phyloP scores from a whole-genome alignment of 495 filamentous ascomycete species.

The Aspergillus haitiensis region DNA sequence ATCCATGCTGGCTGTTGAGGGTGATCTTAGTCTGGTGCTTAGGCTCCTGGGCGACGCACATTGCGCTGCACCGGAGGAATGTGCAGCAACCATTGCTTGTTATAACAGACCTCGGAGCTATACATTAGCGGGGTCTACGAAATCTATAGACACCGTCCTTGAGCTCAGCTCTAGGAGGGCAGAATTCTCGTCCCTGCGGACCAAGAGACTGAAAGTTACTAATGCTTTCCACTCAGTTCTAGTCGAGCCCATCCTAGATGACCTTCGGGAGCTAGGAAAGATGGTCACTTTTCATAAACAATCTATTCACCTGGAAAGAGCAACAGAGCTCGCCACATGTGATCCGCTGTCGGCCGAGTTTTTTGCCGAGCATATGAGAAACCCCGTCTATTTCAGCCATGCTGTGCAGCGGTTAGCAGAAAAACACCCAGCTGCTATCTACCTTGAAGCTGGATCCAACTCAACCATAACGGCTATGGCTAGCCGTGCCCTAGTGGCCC shows the following conservation, averaged over 20 bases:
- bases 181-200: slow-evolving; percentile 23
- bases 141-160: slow-evolving; percentile 33
- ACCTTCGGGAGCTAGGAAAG: slow-evolving; percentile 28
- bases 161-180: not conserved
- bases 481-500: slow-evolving; percentile 30
- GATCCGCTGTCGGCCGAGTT: no score
- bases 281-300: slow-evolving; percentile 32
- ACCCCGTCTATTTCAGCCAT: slow-evolving; percentile 52
- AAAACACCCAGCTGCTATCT: slow-evolving; percentile 35
- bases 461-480: slow-evolving; percentile 50
- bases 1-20: not conserved
- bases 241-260: slow-evolving; percentile 36
- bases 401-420: slow-evolving; percentile 45
- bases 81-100: slow-evolving; percentile 43
- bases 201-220: slow-evolving; percentile 45
- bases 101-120: slow-evolving; percentile 41
- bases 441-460: slow-evolving; percentile 52
- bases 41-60: not conserved
- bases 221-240: slow-evolving; percentile 55
- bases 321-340: slow-evolving; percentile 18
- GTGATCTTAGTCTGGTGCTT: not conserved
- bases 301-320: slow-evolving; percentile 33
- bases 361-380: slow-evolving; percentile 45
- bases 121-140: slow-evolving; percentile 43
- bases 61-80: not conserved